phyloP scores from a whole-genome alignment of 2,329 filamentous ascomycete species.

The Aspergillus phoenicis region DNA sequence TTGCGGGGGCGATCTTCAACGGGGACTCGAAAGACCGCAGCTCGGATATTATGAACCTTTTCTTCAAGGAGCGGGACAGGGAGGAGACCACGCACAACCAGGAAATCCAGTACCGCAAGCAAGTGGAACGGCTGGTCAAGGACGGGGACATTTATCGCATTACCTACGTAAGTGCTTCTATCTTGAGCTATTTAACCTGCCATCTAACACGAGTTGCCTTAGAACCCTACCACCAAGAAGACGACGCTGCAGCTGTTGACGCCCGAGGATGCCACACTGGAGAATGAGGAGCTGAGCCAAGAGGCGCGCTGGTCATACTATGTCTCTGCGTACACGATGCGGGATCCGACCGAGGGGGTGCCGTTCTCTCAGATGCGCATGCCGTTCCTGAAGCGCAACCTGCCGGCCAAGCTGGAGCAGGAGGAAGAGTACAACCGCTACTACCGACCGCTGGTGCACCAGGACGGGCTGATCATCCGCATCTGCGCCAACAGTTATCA shows the following conservation, averaged over 20 bases:
- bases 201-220: conserved; percentile 31
- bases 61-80: conserved; percentile 76
- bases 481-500: conserved; percentile 79
- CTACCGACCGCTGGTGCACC: conserved; percentile 57
- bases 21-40: conserved; percentile 91
- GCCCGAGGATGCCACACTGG: conserved; percentile 77
- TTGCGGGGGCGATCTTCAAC: conserved; percentile 80
- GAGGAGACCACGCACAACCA: conserved; percentile 86
- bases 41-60: conserved; percentile 83
- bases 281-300: conserved; percentile 67
- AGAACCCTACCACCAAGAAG: conserved; percentile 69
- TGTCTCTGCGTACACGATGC: conserved; percentile 84
- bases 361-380: conserved; percentile 65
- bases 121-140: conserved; percentile 89
- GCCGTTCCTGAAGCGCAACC: conserved; percentile 70
- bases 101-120: conserved; percentile 87
- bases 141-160: conserved; percentile 90
- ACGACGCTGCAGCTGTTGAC: conserved; percentile 82
- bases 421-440: conserved; percentile 63
- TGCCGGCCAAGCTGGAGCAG: conserved; percentile 63
- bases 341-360: conserved; percentile 84
- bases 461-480: conserved; percentile 70
- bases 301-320: conserved; percentile 87
- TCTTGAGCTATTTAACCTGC: background rate
- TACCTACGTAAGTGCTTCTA: conserved; percentile 71